Base-by-base conservation (phyloP, 495 filamentous ascomycete genomes). In the Penicillium pulvis region DNA sequence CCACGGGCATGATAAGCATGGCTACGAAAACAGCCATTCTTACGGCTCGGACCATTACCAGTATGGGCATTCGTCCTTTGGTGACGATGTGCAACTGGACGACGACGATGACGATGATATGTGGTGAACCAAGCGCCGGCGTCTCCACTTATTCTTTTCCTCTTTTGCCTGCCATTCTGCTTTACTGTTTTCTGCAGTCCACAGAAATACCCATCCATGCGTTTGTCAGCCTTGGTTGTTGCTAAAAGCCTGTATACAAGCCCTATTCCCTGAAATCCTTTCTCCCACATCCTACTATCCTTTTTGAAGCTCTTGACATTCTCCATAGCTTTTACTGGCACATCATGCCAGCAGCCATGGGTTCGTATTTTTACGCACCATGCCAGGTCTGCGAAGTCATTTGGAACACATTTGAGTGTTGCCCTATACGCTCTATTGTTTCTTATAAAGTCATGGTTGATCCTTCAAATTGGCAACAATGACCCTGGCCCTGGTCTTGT, bases 91-190 rank as follows among this genome's bases (percentile, higher is more conserved):
- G 49, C 76, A 79, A 57, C 64, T 79, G 56, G 71, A 79, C 53
- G 75, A 77, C 46, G 79, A 84, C 58, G 80, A 76, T 54, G 80
- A 84, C 54, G 79, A 81, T 58, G 77, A 81, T 62, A 84, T 84
- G 81, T 84, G 80, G 80, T 83, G 72, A 82, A 69, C 35, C 54
- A 59, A 60, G 62, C 61, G 51, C 41, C 50, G 59, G 58, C 51
- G 57, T 61, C 56, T 36, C 62, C 66, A 56, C 42, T 69, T 41
- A 30, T 48, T 62, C 49, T 45, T 57, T 19, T 31, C 24, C 33
- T 49, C 50, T 62, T 47, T 57, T 69, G 55, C 53, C 48, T 44
- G 46, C 55, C 53, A 59, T 65, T 57, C 61, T 64, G 62, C 61
- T 59, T 61, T 69, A 60, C 59, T 51, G 60, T 68, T 60, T 70